Evolutionary conservation across 176 grass and related monocot species (phyloP).

Genomic region (Carex kokanica): DNA sequence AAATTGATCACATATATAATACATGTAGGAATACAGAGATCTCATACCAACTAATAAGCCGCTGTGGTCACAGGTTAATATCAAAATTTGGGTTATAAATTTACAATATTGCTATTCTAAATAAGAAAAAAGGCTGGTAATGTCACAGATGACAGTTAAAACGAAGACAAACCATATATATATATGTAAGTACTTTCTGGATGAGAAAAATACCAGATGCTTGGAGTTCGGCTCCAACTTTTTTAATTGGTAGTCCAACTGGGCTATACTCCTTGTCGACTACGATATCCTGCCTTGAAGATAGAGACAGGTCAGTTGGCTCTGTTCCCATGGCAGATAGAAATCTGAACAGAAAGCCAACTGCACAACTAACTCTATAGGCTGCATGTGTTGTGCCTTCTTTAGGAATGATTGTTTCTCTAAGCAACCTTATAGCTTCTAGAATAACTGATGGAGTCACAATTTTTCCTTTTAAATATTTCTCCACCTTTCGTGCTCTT

Average conservation of each 20-base stretch:
- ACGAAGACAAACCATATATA: background rate
- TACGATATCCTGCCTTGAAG: slow-evolving; percentile 30
- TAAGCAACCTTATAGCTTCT: slow-evolving; percentile 36
- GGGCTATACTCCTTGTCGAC: slow-evolving; percentile 22
- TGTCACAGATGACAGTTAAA: background rate
- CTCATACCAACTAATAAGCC: background rate
- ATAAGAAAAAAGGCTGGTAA: background rate
- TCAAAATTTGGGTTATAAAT: background rate
- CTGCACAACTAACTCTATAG: slow-evolving; percentile 33
- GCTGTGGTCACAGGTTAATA: background rate
- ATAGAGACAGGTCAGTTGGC: background rate
- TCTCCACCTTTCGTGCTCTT: slow-evolving; percentile 36
- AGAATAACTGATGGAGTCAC: slow-evolving; percentile 26
- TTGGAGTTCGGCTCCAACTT: slow-evolving; percentile 35
- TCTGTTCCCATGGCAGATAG: slow-evolving; percentile 5
- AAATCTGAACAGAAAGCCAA: slow-evolving; percentile 38
- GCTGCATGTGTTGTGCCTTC: slow-evolving; percentile 31
- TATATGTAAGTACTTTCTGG: background rate
- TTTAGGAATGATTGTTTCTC: slow-evolving; percentile 27
- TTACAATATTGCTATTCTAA: background rate
- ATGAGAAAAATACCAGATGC: slow-evolving; percentile 36
- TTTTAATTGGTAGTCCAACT: slow-evolving; percentile 34
- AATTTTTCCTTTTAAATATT: slow-evolving; percentile 32
- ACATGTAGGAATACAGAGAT: background rate
- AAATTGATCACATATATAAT: background rate